Evolutionary conservation across 768 basidiomycete genomes (phyloP).

Genomic region (Leccinum variicolor): DNA sequence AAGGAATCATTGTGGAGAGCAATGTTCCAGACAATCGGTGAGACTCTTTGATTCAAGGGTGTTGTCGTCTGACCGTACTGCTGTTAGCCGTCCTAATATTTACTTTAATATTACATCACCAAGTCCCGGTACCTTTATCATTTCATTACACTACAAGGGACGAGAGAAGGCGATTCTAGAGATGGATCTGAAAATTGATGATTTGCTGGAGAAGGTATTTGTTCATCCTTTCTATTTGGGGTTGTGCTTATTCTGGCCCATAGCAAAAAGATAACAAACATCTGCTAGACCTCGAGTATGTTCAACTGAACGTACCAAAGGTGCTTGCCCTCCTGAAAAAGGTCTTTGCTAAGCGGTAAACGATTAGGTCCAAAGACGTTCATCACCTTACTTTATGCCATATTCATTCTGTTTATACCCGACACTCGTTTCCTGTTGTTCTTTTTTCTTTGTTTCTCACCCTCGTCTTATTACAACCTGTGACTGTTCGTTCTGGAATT

Average conservation of each 20-base stretch:
- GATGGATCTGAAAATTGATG: constrained; percentile 99
- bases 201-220: constrained; percentile 90
- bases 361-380: not conserved
- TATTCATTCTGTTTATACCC: constrained; percentile 34
- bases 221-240: not conserved
- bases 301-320: constrained; percentile 95
- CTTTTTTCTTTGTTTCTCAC: not conserved
- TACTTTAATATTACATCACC: constrained; percentile 99
- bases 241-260: constrained; percentile 15
- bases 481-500: constrained; percentile 29
- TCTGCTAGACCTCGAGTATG: constrained; percentile 94
- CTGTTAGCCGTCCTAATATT: constrained; percentile 85
- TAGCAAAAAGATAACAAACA: constrained; percentile 99
- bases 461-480: constrained; percentile 19
- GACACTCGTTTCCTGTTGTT: constrained; percentile 17
- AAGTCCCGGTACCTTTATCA: constrained; percentile 97
- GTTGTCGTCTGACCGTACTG: not conserved
- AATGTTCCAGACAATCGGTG: constrained; percentile 98
- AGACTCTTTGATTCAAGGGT: constrained; percentile 19
- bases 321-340: constrained; percentile 90
- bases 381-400: constrained; percentile 31
- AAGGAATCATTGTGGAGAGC: constrained; percentile 98
- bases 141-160: constrained; percentile 97
- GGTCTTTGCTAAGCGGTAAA: constrained; percentile 85
- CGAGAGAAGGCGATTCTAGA: constrained; percentile 98